These are phyloP conservation scores for Bremia lactucae DNA, from an alignment of 352 stramenopile genomes.

Conservation along the genomic window DNA sequence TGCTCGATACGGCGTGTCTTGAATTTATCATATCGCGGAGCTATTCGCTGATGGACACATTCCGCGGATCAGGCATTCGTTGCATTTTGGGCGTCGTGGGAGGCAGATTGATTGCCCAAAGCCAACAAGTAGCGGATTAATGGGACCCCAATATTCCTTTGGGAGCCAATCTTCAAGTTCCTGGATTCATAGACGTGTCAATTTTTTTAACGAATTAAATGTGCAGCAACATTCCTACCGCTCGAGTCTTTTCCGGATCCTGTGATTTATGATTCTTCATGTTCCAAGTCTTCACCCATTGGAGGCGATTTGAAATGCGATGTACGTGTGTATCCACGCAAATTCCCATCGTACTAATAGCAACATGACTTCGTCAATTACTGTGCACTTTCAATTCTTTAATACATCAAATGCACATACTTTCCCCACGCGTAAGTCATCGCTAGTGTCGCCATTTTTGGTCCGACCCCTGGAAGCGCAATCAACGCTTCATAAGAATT, in stretches of 20 bases:
- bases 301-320: conserved; percentile 91
- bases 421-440: conserved; percentile 88
- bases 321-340: conserved; percentile 97
- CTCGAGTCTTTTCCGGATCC: conserved; percentile 88
- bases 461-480: conserved; percentile 87
- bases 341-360: conserved; percentile 77
- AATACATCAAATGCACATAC: conserved; percentile 23
- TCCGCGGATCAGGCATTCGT: conserved; percentile 47
- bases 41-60: conserved; percentile 65
- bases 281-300: conserved; percentile 88
- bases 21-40: conserved; percentile 21
- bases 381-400: not conserved
- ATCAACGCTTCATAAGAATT: conserved; percentile 84
- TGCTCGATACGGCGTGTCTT: too few species aligned
- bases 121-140: conserved; percentile 92
- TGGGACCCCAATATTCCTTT: conserved; percentile 73
- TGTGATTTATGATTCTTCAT: conserved; percentile 66
- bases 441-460: conserved; percentile 96
- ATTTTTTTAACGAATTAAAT: not conserved
- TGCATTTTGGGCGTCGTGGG: conserved; percentile 59
- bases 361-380: not conserved
- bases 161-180: conserved; percentile 94
- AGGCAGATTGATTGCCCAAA: conserved; percentile 91
- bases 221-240: conserved; percentile 14
- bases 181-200: conserved; percentile 14